These are phyloP conservation scores for Naganishia kalamii DNA, from an alignment of 768 basidiomycete species.

Conservation along the genomic window DNA sequence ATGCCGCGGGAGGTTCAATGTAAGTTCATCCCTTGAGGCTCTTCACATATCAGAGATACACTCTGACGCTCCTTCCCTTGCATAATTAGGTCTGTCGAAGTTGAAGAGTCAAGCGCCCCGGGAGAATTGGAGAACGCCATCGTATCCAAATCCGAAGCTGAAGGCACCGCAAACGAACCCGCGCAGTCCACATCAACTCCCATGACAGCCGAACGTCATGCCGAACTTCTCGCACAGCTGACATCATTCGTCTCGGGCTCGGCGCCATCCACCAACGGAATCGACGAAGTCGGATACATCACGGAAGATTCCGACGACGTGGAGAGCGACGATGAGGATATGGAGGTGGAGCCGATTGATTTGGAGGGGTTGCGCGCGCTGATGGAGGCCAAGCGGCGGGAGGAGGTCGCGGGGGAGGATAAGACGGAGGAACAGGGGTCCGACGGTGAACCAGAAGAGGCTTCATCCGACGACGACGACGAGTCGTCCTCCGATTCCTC, in stretches of 20 bases:
- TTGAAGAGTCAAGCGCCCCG: no score
- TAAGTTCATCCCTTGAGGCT: no score
- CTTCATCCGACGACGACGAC: slow-evolving; percentile 11
- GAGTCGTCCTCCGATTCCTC: slow-evolving; percentile 22
- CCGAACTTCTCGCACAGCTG: slow-evolving; percentile 22
- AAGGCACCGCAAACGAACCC: background rate
- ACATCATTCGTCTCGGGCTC: slow-evolving; percentile 18
- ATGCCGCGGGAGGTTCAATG: background rate
- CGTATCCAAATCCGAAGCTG: background rate
- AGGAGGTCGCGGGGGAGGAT: background rate
- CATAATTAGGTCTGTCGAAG: no score
- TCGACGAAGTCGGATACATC: slow-evolving; percentile 21
- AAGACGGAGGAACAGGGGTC: no score
- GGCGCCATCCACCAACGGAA: background rate
- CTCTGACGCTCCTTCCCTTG: no score
- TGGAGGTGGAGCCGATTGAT: slow-evolving; percentile 11
- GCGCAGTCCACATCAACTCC: slow-evolving; percentile 16
- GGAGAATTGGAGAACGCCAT: no score
- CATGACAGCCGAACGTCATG: slow-evolving; percentile 12
- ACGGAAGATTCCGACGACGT: slow-evolving; percentile 24
- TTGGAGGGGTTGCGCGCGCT: background rate
- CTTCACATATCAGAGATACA: no score
- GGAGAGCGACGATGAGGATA: slow-evolving; percentile 21
- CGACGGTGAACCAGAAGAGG: background rate
- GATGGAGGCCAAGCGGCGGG: background rate